Evolutionary conservation across 2,329 filamentous ascomycete genomes (phyloP), one percentile per base, ranked within the genome.

Genomic region (Aureobasidium lini): DNA sequence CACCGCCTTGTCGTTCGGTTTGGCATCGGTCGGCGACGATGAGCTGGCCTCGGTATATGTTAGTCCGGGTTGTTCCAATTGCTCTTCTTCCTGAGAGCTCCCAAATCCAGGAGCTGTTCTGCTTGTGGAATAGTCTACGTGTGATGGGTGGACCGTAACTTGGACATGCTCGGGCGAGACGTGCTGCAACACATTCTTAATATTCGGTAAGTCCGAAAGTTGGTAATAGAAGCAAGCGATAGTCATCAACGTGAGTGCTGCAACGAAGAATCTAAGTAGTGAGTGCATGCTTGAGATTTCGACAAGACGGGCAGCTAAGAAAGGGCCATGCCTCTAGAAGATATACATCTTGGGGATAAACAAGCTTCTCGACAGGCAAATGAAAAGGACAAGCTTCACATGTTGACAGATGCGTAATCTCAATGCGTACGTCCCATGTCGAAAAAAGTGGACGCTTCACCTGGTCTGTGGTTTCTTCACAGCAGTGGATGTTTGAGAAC

Each of bases 1-100:
- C 8, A 70, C 74, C 4, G 23, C 40, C 13, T 56, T 56, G 52
- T 56, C 52, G 31, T 36, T 56, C 4, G 29, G 39, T 36, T 13
- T 4, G 34, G 15, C 2, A 5, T 32, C 37, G 9, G 4, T 4
- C 5, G 34, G 8, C 34, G 8, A 8, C 8, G 34, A 13, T 36
- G 34, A 36, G 13, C 8, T 9, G 8, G 34, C 34, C 34, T 36
- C 34, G 8, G 34, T 36, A 13, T 8, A 36, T 9, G 13, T 13
- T 9, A 4, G 2, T 8, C 2, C 34, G 8, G 34, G 13, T 8
- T 36, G 34, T 42, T 40, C 36, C 5, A n/a, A 5, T 5, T 8
- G 6, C 15, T 32, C 37, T 3, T 1, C 23, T 8, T 6, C 6
- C 18, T 52, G 18, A 23, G 29, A 7, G 4, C 4, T 34, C 5